Base-by-base conservation (phyloP, 768 basidiomycete genomes). In the Mycena latifolia region DNA sequence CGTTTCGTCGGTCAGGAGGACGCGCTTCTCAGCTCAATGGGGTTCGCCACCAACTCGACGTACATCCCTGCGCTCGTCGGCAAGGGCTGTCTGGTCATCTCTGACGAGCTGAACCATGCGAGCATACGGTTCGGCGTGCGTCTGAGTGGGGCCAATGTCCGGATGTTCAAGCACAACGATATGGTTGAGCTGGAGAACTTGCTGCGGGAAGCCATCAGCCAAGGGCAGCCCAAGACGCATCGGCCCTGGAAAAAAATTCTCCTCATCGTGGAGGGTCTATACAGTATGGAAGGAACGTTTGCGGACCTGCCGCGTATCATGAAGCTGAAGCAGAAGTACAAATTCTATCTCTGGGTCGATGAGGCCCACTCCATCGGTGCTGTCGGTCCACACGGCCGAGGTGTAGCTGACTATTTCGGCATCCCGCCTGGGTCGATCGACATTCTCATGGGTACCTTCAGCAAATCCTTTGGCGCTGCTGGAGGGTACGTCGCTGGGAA, bases 231-330 rank as follows among this genome's bases (percentile, higher is more conserved):
- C 5, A 92, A 96, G 81, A 98, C 96, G 0, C 98, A 99, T 73
- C 81, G 98, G n/a, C 97, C 97, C 15, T 99, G 98, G 98, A 98
- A 97, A 84, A 98, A 97, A 83, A 99, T 99, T 66, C 78, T 99
- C 41, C 69, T 99, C 47, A 88, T 98, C 59, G 95, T 99, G 15
- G 98, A 99, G 76, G 98, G 98, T 3, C 78, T 99, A 47, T 99
- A 95, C 81, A 95, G 93, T 66, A 99, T 99, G 98, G 98, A 99
- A 79, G 98, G 98, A n/a, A 96, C 94, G 11, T 72, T 99, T 69
- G 89, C 92, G 37, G 89, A 98, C 76, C 74, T 99, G 46, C 98
- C 96, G 5, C 83, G 73, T 15, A 81, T 99, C 59, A 71, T 99
- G 62, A 92, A 92, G 69, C 84, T 99, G 56, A 99, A 98, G 84